Conservation (phyloP, 2,329 filamentous ascomycete genomes). For the Aureobasidium vineae region DNA sequence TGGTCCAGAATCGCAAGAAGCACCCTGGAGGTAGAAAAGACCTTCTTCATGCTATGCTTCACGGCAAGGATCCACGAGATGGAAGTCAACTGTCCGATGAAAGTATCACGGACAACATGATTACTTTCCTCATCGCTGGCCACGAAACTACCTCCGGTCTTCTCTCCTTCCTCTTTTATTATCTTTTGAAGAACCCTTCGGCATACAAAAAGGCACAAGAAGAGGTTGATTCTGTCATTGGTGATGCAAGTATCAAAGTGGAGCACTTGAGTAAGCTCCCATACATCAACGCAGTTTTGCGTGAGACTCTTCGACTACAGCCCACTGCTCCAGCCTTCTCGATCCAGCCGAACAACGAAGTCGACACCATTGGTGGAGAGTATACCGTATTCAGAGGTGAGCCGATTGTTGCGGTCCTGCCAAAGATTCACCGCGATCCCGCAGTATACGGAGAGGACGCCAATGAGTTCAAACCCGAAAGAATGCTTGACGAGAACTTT, state of each 20-base stretch:
- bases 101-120: conserved; percentile 65
- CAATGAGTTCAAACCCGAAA: conserved; percentile 65
- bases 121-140: conserved; percentile 66
- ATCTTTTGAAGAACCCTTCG: conserved; percentile 62
- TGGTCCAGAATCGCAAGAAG: conserved; percentile 58
- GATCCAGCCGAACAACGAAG: conserved; percentile 54
- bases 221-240: conserved; percentile 66
- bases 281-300: conserved; percentile 65
- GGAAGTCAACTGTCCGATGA: conserved; percentile 63
- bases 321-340: conserved; percentile 60
- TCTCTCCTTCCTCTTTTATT: conserved; percentile 63
- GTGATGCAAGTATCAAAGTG: conserved; percentile 55
- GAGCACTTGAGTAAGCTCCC: conserved; percentile 63
- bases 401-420: conserved; percentile 51
- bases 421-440: conserved; percentile 60
- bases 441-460: conserved; percentile 65
- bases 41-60: conserved; percentile 67
- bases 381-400: conserved; percentile 59
- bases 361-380: conserved; percentile 57
- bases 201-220: conserved; percentile 60
- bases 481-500: conserved; percentile 69
- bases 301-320: conserved; percentile 61
- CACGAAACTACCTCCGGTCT: conserved; percentile 71
- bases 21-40: conserved; percentile 60
- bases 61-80: conserved; percentile 65